Base-by-base conservation (phyloP, 2,329 filamentous ascomycete species). In the Penicillium vulpinum region DNA sequence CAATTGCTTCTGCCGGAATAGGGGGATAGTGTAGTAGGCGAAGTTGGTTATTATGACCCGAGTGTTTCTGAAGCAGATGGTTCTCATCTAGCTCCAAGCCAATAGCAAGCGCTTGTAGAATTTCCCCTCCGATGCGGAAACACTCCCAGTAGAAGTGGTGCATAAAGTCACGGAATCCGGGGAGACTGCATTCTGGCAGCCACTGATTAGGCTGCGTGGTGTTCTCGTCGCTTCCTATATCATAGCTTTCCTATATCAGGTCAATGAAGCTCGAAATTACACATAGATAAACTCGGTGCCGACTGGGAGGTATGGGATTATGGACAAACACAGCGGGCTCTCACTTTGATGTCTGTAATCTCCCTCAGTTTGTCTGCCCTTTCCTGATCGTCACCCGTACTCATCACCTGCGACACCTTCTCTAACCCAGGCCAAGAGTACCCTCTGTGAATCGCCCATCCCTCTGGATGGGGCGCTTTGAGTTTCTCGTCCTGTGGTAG, bases 21-120 rank as follows among this genome's bases (percentile, higher is more conserved):
- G 78, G 72, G 0, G 82, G 81, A 58, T 85, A 88, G 66, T 88
- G 85, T 16, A 87, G 72, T 26, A 88, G 69, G 2, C 86, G 79
- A 10, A 88, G 73, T 58, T 87, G 85, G 59, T 85, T 85, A 62
- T 85, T 81, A 55, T 81, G 76, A 0, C 81, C 80, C 33, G 77
- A 79, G 68, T 87, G 85, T 43, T 81, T 77, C 21, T 70, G 68
- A 3, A 78, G 61, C n/a, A 83, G 69, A 59, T 78, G 74, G 16
- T 73, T 70, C 49, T 79, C 75, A 48, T 77, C 71, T 2, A 84
- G 69, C 3, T 74, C 76, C 38, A 85, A 64, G 1, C 81, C 81
- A 4, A 78, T 53, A 4, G 81, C 79, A 4, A 84, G 70, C 26
- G 74, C 75, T 46, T 28, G 77, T 72, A 83, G 69, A 11, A 83